Evolutionary conservation across 768 basidiomycete species (phyloP).

Genomic region (Pisolithus microcarpus): DNA sequence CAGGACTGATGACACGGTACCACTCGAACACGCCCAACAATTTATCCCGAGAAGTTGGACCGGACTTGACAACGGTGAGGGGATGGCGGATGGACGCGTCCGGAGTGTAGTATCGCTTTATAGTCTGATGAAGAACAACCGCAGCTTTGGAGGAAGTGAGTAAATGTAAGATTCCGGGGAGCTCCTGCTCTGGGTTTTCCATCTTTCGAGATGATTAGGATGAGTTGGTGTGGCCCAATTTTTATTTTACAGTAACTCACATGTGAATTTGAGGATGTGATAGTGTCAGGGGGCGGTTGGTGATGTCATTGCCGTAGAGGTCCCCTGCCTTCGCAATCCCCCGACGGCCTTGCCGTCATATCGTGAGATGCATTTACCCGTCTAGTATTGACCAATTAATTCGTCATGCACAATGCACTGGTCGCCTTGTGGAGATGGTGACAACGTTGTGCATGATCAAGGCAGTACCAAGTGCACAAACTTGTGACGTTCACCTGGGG

Average conservation of each 20-base stretch:
- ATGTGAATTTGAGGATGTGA: background rate
- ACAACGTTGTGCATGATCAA: too few species aligned
- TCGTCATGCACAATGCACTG: too few species aligned
- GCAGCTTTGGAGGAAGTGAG: conserved; percentile 42
- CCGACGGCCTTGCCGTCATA: too few species aligned
- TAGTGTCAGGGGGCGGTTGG: background rate
- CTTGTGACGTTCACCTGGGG: too few species aligned
- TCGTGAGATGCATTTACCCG: too few species aligned
- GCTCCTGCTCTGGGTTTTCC: conserved; percentile 47
- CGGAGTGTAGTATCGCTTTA: conserved; percentile 43
- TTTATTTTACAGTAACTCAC: background rate
- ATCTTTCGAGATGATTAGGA: conserved; percentile 21
- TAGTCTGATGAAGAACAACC: conserved; percentile 40
- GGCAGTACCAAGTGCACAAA: too few species aligned
- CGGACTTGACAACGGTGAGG: conserved; percentile 30
- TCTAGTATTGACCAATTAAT: too few species aligned
- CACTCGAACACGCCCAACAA: conserved; percentile 57
- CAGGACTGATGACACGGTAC: conserved; percentile 55
- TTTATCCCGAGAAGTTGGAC: conserved; percentile 38
- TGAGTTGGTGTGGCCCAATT: background rate
- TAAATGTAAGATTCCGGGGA: conserved; percentile 34
- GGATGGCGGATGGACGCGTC: conserved; percentile 55
- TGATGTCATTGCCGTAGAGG: background rate
- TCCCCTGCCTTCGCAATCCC: too few species aligned
- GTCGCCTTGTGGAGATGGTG: too few species aligned